Evolutionary conservation across 371 early-diverging fungal genomes (phyloP), one percentile per base, ranked within the genome.

Genomic region (Scutellospora calospora): DNA sequence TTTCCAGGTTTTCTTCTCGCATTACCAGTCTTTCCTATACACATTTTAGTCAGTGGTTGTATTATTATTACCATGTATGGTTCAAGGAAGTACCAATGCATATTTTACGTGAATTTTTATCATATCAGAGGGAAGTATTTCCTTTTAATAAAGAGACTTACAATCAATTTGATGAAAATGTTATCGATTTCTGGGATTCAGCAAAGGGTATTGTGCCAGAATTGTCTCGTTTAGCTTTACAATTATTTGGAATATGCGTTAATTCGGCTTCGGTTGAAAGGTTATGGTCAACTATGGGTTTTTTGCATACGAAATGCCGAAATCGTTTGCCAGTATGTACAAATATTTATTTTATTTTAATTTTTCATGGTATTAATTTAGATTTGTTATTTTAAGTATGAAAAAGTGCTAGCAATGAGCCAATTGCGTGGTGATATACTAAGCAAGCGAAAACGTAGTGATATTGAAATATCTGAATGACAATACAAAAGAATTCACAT

Each of bases 221-320:
- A 31, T 75, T 75, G 35, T 75, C 59, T n/a, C 18, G 11, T 38
- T 25, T 75, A 33, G 38, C 75, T 75, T 22, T 75, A 27, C 38
- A 75, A n/a, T 54, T 75, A 38, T 57, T 33, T 75, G 60, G 25
- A 59, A 75, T 75, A n/a, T 75, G 33, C 22, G 33, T 73, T 55
- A 73, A 73, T 73, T 73, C 25, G 18, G 75, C 75, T 35, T 75
- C 41, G 4, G 41, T 75, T 35, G 22, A 75, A 75, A 38, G 59
- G 29, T 38, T 60, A 1, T 75, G 25, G 25, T 57, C 33, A 55
- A 75, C 55, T 25, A 75, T 75, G 12, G 55, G 76, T 12, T 75
- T 71, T 75, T 57, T 75, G 57, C 33, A 75, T 75, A 33, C 27
- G n/a, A 75, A 75, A 75, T 9, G 45, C 5, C 0, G 4, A 68